Evolutionary conservation across 352 stramenopile species (phyloP).

Genomic region (Globisporangium barbulae): DNA sequence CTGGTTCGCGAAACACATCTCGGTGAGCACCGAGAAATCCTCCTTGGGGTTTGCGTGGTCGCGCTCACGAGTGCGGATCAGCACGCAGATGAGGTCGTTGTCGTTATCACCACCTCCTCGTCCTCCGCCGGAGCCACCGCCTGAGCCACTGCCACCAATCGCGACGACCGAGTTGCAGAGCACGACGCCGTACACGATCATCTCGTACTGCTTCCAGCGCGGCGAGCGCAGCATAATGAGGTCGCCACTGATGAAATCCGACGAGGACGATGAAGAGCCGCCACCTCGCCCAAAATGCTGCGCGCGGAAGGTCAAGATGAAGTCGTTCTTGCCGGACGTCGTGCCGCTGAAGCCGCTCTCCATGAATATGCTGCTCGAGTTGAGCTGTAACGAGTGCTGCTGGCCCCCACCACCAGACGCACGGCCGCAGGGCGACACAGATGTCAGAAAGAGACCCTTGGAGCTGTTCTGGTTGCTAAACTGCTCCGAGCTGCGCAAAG

Average conservation of each 20-base stretch:
- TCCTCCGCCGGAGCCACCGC: background rate
- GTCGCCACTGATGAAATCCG: slow-evolving; percentile 61
- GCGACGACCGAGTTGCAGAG: slow-evolving; percentile 69
- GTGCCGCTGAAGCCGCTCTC: slow-evolving; percentile 67
- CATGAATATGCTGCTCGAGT: slow-evolving; percentile 56
- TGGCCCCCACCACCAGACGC: background rate
- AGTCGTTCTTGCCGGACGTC: slow-evolving; percentile 40
- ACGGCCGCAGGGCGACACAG: slow-evolving; percentile 51
- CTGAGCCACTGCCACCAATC: slow-evolving; percentile 20
- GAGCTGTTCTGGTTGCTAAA: slow-evolving; percentile 29
- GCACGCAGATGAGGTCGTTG: slow-evolving; percentile 57
- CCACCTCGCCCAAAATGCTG: slow-evolving; percentile 18
- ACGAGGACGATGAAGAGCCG: slow-evolving; percentile 10
- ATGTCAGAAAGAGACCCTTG: slow-evolving; percentile 39
- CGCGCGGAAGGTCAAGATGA: slow-evolving; percentile 57
- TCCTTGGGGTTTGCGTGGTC: slow-evolving; percentile 23
- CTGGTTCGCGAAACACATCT: slow-evolving; percentile 73
- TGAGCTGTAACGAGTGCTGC: slow-evolving; percentile 21
- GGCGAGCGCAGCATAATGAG: slow-evolving; percentile 57
- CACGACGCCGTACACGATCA: slow-evolving; percentile 62
- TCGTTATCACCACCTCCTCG: slow-evolving; percentile 14
- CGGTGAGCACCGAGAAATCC: slow-evolving; percentile 48
- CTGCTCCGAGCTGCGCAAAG: slow-evolving; percentile 45
- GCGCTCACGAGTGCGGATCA: slow-evolving; percentile 39
- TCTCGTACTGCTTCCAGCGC: slow-evolving; percentile 52